A percentile compares a stretch with the other conserved stretches of the same genome.
Conservation (phyloP, 129 eudicot species). For the Tagetes erecta region DNA sequence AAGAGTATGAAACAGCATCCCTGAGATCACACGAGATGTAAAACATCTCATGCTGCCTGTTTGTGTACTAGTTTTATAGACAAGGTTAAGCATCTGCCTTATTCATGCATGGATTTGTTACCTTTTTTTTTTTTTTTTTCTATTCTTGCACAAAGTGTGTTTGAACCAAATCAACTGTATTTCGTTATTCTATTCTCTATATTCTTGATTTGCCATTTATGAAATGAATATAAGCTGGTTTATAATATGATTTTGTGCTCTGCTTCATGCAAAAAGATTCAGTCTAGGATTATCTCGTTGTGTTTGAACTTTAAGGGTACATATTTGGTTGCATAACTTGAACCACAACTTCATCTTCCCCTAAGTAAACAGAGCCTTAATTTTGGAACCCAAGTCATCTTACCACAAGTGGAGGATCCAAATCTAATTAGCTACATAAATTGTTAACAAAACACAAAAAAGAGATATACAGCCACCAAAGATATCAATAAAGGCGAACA, state of each 20-base stretch:
- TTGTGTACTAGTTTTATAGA: slow-evolving; percentile 34
- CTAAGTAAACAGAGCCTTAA: too few relatives aligned
- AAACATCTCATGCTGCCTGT: slow-evolving; percentile 2
- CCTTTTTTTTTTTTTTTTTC: not conserved
- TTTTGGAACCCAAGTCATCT: too few relatives aligned
- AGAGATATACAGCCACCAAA: not conserved
- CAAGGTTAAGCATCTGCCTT: slow-evolving; percentile 9
- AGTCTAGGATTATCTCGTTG: not conserved
- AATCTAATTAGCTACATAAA: not conserved
- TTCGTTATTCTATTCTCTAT: not conserved
- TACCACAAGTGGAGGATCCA: too few relatives aligned
- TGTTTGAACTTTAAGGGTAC: not conserved
- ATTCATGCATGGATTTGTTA: slow-evolving; percentile 25
- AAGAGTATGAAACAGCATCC: slow-evolving; percentile 40
- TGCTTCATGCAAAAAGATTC: not conserved
- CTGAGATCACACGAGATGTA: slow-evolving; percentile 34
- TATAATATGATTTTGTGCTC: slow-evolving; percentile 1
- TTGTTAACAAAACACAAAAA: not conserved
- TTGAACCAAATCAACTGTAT: slow-evolving; percentile 15
- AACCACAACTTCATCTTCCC: not conserved
- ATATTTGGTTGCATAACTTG: slow-evolving; percentile 3
- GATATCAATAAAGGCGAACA: not conserved
- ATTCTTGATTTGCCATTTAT: slow-evolving; percentile 11
- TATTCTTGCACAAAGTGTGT: slow-evolving; percentile 26
- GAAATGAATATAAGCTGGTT: slow-evolving; percentile 19